phyloP scores from a whole-genome alignment of 164 flowering plant species.

The Piper betle region DNA sequence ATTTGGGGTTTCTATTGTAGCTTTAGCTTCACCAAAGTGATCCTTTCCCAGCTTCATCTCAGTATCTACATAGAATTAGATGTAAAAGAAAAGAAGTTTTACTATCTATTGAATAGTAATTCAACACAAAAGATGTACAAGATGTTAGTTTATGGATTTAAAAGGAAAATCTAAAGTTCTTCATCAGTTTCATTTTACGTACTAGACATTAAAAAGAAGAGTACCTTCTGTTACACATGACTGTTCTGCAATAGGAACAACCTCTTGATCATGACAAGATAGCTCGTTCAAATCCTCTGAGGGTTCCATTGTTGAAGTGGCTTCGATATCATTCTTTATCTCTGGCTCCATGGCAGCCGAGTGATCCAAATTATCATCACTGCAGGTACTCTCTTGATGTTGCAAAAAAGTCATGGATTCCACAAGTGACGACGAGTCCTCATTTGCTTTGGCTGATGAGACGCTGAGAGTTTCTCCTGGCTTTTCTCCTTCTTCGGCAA shows the following conservation, averaged over 20 bases:
- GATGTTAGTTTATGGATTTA: neutral
- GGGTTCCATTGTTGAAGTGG: neutral
- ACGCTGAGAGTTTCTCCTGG: conserved; percentile 5
- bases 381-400: conserved; percentile 2
- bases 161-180: too few species aligned
- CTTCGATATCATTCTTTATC: neutral
- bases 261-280: neutral
- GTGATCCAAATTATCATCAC: conserved; percentile 8
- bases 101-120: too few species aligned
- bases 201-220: neutral
- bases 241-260: neutral
- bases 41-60: conserved; percentile 8
- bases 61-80: conserved; percentile 8
- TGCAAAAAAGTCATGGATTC: conserved; percentile 1
- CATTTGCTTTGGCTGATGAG: conserved; percentile 6
- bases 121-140: too few species aligned
- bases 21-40: conserved; percentile 9
- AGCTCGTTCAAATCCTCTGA: neutral
- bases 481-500: conserved; percentile 8
- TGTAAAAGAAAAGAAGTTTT: neutral
- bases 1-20: neutral
- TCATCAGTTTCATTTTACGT: neutral
- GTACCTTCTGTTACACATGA: neutral
- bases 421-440: conserved; percentile 6
- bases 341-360: conserved; percentile 5